Evolutionary conservation across 768 basidiomycete genomes (phyloP).

Genomic region (Leucocoprinus leucothites): DNA sequence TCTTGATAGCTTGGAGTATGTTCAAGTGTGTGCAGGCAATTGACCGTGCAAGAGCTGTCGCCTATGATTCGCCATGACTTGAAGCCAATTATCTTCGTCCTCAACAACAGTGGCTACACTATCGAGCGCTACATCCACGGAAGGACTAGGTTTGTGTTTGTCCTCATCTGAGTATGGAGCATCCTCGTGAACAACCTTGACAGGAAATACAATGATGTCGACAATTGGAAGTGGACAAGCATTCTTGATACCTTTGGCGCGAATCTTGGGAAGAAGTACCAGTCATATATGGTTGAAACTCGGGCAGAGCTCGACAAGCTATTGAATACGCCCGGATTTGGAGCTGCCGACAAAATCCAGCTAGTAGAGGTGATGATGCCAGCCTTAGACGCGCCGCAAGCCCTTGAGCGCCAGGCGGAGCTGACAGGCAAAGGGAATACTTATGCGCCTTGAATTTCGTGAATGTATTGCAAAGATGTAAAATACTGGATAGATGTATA

Average conservation of each 20-base stretch:
- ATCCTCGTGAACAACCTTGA: constrained; percentile 1
- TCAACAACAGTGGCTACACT: constrained; percentile 83
- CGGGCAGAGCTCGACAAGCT: constrained; percentile 67
- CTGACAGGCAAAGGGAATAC: constrained; percentile 49
- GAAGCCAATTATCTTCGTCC: constrained; percentile 79
- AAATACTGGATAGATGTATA: not conserved
- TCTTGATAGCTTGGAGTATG: constrained; percentile 5
- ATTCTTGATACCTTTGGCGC: constrained; percentile 62
- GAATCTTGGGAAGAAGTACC: constrained; percentile 42
- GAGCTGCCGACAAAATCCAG: constrained; percentile 62
- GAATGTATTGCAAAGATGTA: constrained; percentile 6
- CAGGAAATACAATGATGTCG: constrained; percentile 86
- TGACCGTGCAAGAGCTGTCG: constrained; percentile 80
- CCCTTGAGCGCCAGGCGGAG: constrained; percentile 55
- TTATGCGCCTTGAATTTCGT: constrained; percentile 23
- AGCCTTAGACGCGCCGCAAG: constrained; percentile 65
- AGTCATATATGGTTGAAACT: constrained; percentile 64
- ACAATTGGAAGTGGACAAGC: constrained; percentile 72
- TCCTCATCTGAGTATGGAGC: not conserved
- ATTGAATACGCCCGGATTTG: constrained; percentile 62
- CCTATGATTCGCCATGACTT: constrained; percentile 75
- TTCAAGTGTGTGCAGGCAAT: constrained; percentile 43
- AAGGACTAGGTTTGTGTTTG: constrained; percentile 38
- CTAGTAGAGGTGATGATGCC: constrained; percentile 81
- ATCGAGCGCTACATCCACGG: constrained; percentile 83